Base-by-base conservation (phyloP, 2,329 filamentous ascomycete species). In the Trichoderma guizhouense region DNA sequence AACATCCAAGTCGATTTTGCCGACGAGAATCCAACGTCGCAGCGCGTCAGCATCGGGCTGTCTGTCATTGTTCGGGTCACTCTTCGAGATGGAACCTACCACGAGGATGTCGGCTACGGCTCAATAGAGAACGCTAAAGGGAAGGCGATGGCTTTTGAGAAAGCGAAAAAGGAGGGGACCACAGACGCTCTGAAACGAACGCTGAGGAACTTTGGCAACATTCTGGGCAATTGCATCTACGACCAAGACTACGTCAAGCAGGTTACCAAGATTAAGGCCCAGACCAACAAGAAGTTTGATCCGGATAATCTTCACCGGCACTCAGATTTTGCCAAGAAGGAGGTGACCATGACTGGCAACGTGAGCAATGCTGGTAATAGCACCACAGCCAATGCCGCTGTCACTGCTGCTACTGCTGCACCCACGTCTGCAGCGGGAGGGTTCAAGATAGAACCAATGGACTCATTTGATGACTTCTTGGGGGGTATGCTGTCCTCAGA, bases 141-240 rank as follows among this genome's bases (percentile, higher is more conserved):
- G 71, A 99, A 99, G 83, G 95, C 95, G 3, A 92, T 93, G 66
- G 96, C 95, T 0, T 99, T 98, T 78, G 96, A 99, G 81, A 99
- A 99, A 83, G 95, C 96, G 1, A 99, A 98, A 85, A 99, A 99
- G 81, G 95, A 98, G 84, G 97, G 94, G 8, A 97, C 94, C 3
- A 98, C 97, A 11, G 96, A 99, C 82, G 96, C 91, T 1, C 80
- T 99, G 79, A 99, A 99, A 83, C 88, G 96, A 75, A 90, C 96
- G 1, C 80, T 99, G 77, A 88, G 95, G 72, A 98, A 91, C 74
- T 99, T 99, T 82, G 96, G 96, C 72, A 98, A 98, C 77, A 92
- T 98, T 18, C 86, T 99, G 69, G 96, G 96, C n/a, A 99, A 98
- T 79, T 99, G 96, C 84, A 91, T 99, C 72, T 98, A 99, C 82